A percentile compares a stretch with the other conserved stretches of the same genome.
phyloP scores from a whole-genome alignment of 148 eudicot species.

The Pouteria glomerata region DNA sequence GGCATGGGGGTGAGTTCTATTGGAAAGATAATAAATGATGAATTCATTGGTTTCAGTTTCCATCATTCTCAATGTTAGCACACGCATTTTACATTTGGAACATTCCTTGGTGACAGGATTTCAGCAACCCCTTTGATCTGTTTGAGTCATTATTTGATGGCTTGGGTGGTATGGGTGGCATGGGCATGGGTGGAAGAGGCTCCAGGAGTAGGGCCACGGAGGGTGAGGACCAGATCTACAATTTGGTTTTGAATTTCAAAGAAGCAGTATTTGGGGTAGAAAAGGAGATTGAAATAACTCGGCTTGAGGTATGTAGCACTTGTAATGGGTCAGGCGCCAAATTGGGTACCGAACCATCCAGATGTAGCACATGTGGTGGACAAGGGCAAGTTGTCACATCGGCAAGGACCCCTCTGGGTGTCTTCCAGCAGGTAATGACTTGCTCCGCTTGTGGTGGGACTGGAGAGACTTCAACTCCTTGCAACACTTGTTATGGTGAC shows the following conservation, averaged over 20 bases:
- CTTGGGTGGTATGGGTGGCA: conserved; percentile 59
- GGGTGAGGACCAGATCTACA: conserved; percentile 84
- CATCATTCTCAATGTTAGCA: not conserved
- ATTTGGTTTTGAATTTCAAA: conserved; percentile 72
- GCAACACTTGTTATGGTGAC: conserved; percentile 72
- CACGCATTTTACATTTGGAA: not conserved
- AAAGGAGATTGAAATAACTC: conserved; percentile 82
- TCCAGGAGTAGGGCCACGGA: conserved; percentile 64
- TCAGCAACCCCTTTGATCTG: conserved; percentile 89
- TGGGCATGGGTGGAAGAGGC: conserved; percentile 80
- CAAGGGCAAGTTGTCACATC: conserved; percentile 91
- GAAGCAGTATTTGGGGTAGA: conserved; percentile 92
- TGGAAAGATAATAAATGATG: not conserved
- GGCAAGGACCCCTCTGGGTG: conserved; percentile 88
- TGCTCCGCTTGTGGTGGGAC: conserved; percentile 79
- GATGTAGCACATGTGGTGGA: conserved; percentile 77
- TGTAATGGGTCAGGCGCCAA: conserved; percentile 93
- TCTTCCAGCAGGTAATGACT: conserved; percentile 85
- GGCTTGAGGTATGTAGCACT: conserved; percentile 74
- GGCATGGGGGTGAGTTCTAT: conserved; percentile 76
- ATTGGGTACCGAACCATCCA: conserved; percentile 67
- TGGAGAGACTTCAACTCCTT: conserved; percentile 90
- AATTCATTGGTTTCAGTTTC: not conserved
- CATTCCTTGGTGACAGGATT: conserved; percentile 50
- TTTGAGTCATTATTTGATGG: conserved; percentile 85